These are phyloP conservation scores for Lagerstroemia speciosa DNA, from an alignment of 345 rosid genomes.

Conservation along the genomic window DNA sequence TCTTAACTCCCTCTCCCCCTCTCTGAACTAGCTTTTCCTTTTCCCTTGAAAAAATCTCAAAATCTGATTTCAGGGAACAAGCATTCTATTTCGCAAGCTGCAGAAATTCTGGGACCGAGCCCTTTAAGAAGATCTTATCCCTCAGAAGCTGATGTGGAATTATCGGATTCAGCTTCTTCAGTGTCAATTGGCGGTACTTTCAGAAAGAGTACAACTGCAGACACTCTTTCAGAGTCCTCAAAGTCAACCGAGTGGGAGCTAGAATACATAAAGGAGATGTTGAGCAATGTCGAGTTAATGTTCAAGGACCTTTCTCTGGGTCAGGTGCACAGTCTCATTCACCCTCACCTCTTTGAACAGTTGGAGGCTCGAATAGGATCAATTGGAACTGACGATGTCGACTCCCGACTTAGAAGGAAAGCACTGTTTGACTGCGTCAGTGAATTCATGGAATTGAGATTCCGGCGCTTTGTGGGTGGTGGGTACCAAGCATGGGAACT, in stretches of 20 bases:
- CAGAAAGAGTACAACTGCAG: slow-evolving; percentile 15
- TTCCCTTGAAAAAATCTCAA: slow-evolving; percentile 4
- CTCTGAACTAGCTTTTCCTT: background rate
- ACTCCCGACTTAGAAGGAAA: slow-evolving; percentile 45
- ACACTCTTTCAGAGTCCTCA: slow-evolving; percentile 11
- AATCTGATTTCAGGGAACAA: slow-evolving; percentile 35
- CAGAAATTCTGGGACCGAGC: slow-evolving; percentile 32
- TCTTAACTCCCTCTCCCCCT: background rate
- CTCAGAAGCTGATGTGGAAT: slow-evolving; percentile 40
- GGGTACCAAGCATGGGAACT: slow-evolving; percentile 46
- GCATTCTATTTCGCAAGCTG: slow-evolving; percentile 48
- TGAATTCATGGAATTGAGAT: slow-evolving; percentile 57
- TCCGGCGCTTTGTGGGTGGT: slow-evolving; percentile 39
- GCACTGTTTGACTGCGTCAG: slow-evolving; percentile 60
- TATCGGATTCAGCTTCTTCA: slow-evolving; percentile 71
- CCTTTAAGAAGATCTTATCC: slow-evolving; percentile 25
- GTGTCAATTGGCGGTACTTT: slow-evolving; percentile 21
- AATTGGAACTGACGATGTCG: slow-evolving; percentile 11
- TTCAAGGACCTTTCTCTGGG: slow-evolving; percentile 59
- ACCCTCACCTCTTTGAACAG: slow-evolving; percentile 56
- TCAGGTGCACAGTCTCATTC: slow-evolving; percentile 29
- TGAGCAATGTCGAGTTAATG: slow-evolving; percentile 49
- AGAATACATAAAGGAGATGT: slow-evolving; percentile 53
- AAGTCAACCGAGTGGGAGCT: slow-evolving; percentile 46
- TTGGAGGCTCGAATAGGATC: slow-evolving; percentile 42